Base-by-base conservation (phyloP, 2,329 filamentous ascomycete genomes). In the Decorospora gaudefroyi region DNA sequence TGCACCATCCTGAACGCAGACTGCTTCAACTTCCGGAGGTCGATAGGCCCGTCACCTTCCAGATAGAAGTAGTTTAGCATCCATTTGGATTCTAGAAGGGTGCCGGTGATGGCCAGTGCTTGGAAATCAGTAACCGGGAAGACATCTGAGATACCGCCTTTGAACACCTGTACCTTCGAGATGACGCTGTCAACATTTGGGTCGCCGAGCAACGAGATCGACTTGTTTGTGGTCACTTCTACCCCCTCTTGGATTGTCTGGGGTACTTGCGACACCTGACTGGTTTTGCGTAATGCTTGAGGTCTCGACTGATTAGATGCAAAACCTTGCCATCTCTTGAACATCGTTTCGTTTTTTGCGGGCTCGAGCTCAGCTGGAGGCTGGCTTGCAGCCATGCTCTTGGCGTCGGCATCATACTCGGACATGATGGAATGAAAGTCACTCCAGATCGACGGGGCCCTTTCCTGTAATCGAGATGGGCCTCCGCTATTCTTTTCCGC, bases 61-160 rank as follows among this genome's bases (percentile, higher is more conserved):
- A 68, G 46, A 34, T 61, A 68, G 53, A 68, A 68, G 49, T 68
- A 65, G 45, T 69, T 67, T 7, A 68, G 51, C 65, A 67, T 67
- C 64, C 64, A 67, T 31, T 51, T 64, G 6, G 65, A 67, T 30
- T 67, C 63, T 11, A 67, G 51, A 4, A 68, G 44, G 3, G 62
- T 64, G 6, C 64, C 65, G 9, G 64, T 68, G 25, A 68, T 67
- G 11, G 64, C 65, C 7, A 68, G 59, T 10, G 55, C 39, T 48
- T 68, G 65, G 45, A 67, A 68, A 34, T 68, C 64, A 2, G 65
- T 68, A 1, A 66, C 62, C 4, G 64, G 64, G 16, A 67, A 46
- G 3, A 68, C 56, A 37, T 65, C 64, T 6, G 57, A 59, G n/a
- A 69, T 67, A 19, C 64, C 63, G 21, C 64, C 65, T 32, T 65